These are phyloP conservation scores for Russula compacta DNA, from an alignment of 768 basidiomycete species.

Conservation along the genomic window DNA sequence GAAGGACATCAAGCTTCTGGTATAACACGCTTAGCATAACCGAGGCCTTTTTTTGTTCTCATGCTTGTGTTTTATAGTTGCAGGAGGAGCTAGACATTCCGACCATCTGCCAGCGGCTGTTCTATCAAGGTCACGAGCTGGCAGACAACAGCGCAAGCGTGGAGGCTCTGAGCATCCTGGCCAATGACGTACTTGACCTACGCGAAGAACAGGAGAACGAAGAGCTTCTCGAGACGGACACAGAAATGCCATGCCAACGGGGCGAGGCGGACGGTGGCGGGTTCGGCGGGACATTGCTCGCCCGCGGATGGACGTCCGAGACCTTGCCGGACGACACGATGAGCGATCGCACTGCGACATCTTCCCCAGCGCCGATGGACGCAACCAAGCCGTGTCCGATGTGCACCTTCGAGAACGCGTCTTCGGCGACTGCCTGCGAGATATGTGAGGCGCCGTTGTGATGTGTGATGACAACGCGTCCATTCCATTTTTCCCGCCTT, in stretches of 20 bases:
- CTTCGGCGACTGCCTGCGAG: slow-evolving; percentile 20
- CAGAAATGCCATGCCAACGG: slow-evolving; percentile 32
- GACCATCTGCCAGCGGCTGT: slow-evolving; percentile 68
- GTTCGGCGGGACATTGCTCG: slow-evolving; percentile 67
- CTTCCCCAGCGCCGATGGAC: slow-evolving; percentile 16
- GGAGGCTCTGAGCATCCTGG: slow-evolving; percentile 46
- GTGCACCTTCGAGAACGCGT: slow-evolving; percentile 18
- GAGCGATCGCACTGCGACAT: slow-evolving; percentile 17
- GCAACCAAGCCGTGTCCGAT: slow-evolving; percentile 9
- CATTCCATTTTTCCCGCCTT: not conserved
- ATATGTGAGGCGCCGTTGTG: slow-evolving; percentile 26
- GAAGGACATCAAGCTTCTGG: slow-evolving; percentile 71
- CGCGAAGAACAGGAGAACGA: slow-evolving; percentile 53
- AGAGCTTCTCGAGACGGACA: slow-evolving; percentile 41
- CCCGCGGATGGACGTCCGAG: slow-evolving; percentile 31
- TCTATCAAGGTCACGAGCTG: slow-evolving; percentile 52
- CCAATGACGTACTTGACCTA: slow-evolving; percentile 58
- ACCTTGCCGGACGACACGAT: slow-evolving; percentile 15
- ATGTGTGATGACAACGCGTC: not conserved
- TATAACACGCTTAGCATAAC: slow-evolving; percentile 26
- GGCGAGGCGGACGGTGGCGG: slow-evolving; percentile 53
- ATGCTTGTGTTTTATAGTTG: slow-evolving; percentile 34
- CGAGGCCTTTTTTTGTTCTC: not conserved
- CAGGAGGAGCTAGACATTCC: slow-evolving; percentile 56
- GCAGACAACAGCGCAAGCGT: slow-evolving; percentile 46